Conservation (phyloP, 768 basidiomycete species). For the Lyophyllum semitale region DNA sequence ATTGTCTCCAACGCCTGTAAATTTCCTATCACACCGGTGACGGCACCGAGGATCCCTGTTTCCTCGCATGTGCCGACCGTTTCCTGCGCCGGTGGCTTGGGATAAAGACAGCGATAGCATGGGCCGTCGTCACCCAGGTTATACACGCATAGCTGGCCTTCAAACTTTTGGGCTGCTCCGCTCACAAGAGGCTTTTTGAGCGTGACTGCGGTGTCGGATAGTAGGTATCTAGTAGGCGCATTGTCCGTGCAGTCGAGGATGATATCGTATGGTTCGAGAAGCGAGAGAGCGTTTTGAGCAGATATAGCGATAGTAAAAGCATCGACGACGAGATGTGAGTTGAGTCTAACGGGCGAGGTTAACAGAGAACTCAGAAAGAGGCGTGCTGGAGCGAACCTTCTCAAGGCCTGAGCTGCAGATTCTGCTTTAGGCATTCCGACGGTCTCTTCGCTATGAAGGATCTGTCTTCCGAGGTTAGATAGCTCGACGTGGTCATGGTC, state of each 20-base stretch:
- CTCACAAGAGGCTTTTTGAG: constrained; percentile 52
- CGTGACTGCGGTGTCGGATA: constrained; percentile 82
- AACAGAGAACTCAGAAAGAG: neutral
- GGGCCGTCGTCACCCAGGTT: constrained; percentile 72
- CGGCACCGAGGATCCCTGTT: constrained; percentile 83
- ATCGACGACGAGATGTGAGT: constrained; percentile 66
- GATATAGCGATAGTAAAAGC: constrained; percentile 54
- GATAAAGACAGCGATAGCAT: constrained; percentile 95
- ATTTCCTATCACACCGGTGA: constrained; percentile 88
- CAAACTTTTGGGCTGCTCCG: constrained; percentile 85
- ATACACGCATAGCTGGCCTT: constrained; percentile 80
- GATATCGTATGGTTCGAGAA: constrained; percentile 34
- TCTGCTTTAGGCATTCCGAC: constrained; percentile 81
- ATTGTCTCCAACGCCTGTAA: constrained; percentile 89
- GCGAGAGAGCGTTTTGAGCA: constrained; percentile 60
- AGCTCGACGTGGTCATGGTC: constrained; percentile 22
- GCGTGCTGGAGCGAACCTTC: constrained; percentile 43
- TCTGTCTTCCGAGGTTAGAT: constrained; percentile 55
- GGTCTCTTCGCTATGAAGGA: constrained; percentile 78
- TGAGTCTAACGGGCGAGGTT: constrained; percentile 54
- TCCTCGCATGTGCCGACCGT: constrained; percentile 82
- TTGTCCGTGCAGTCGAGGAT: constrained; percentile 51
- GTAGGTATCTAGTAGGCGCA: constrained; percentile 85
- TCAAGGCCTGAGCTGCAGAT: constrained; percentile 74
- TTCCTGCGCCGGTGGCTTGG: constrained; percentile 68